Percentiles rank a stretch among this genome's conserved stretches.
These are phyloP conservation scores for Eleusine indica DNA, from an alignment of 176 grass and related monocot genomes.

Conservation along the genomic window DNA sequence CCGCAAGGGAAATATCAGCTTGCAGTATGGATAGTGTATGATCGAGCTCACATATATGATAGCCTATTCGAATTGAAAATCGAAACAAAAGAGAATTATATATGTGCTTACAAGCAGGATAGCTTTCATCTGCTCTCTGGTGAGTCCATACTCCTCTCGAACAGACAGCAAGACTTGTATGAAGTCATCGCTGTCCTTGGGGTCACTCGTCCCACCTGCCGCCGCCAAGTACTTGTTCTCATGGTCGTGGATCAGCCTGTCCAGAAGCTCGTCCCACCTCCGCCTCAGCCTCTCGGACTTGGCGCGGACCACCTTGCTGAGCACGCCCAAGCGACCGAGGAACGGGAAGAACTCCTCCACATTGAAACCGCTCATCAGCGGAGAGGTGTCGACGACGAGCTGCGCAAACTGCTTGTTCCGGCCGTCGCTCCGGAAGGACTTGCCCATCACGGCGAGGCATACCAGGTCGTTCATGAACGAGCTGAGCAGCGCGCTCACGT, in stretches of 20 bases:
- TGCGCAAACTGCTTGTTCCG: conserved; percentile 1
- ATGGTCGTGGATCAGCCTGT: conserved; percentile 34
- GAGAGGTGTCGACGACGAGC: background rate
- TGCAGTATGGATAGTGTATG: too few species aligned
- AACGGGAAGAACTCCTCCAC: conserved; percentile 44
- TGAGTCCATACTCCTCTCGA: conserved; percentile 27
- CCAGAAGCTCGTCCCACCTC: conserved; percentile 50
- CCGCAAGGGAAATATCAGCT: background rate
- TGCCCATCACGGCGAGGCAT: conserved; percentile 40
- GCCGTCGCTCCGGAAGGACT: background rate
- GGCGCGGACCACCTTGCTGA: conserved; percentile 2
- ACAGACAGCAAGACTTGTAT: conserved; percentile 37
- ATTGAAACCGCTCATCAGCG: background rate
- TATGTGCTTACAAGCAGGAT: conserved; percentile 35
- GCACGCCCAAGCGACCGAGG: conserved; percentile 13
- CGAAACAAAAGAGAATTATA: background rate
- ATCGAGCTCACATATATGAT: background rate
- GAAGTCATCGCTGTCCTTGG: conserved; percentile 11
- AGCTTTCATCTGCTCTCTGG: conserved; percentile 36
- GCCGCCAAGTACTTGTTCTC: background rate
- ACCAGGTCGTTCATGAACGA: conserved; percentile 35
- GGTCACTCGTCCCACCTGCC: too few species aligned
- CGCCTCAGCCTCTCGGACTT: background rate
- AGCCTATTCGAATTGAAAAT: background rate
- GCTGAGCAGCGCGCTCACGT: conserved; percentile 26